Evolutionary conservation across 1,139 yeast genomes (phyloP).

Genomic region (Meyerozyma smithsonii): DNA sequence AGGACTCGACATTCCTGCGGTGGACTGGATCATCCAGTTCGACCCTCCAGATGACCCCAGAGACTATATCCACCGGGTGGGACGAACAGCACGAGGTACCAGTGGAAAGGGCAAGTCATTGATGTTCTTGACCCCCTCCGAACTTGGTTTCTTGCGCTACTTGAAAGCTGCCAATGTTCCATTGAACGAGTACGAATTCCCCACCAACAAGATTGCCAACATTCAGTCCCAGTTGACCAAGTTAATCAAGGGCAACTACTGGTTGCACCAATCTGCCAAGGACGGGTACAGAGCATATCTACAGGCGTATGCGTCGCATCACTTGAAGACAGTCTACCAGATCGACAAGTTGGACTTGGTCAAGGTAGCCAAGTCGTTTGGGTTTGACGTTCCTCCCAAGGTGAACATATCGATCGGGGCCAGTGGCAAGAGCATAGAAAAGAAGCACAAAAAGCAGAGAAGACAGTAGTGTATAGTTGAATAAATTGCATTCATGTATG

Average conservation of each 20-base stretch:
- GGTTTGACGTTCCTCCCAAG: slow-evolving; percentile 94
- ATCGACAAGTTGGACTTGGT: slow-evolving; percentile 90
- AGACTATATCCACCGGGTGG: slow-evolving; percentile 96
- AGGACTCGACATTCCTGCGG: slow-evolving; percentile 95
- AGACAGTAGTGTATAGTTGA: slow-evolving; percentile 16
- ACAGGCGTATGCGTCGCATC: slow-evolving; percentile 97
- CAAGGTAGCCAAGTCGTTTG: slow-evolving; percentile 93
- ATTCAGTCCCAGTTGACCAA: slow-evolving; percentile 92
- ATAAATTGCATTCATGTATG: neutral
- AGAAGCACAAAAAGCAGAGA: slow-evolving; percentile 47
- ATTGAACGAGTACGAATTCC: slow-evolving; percentile 93
- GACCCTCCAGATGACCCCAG: slow-evolving; percentile 99
- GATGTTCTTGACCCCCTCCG: slow-evolving; percentile 92
- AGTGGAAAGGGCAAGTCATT: slow-evolving; percentile 87
- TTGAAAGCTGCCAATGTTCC: slow-evolving; percentile 97
- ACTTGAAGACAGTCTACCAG: slow-evolving; percentile 90
- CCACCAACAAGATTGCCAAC: slow-evolving; percentile 87
- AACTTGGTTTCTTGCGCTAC: slow-evolving; percentile 89
- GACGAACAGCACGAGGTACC: slow-evolving; percentile 96
- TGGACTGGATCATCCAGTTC: slow-evolving; percentile 95
- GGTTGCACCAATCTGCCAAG: slow-evolving; percentile 92
- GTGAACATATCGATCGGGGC: slow-evolving; percentile 95
- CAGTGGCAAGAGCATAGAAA: slow-evolving; percentile 63
- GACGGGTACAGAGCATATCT: slow-evolving; percentile 95
- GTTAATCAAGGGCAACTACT: slow-evolving; percentile 84